Evolutionary conservation across 2,329 filamentous ascomycete species (phyloP).

Genomic region (Penicillium sp.): DNA sequence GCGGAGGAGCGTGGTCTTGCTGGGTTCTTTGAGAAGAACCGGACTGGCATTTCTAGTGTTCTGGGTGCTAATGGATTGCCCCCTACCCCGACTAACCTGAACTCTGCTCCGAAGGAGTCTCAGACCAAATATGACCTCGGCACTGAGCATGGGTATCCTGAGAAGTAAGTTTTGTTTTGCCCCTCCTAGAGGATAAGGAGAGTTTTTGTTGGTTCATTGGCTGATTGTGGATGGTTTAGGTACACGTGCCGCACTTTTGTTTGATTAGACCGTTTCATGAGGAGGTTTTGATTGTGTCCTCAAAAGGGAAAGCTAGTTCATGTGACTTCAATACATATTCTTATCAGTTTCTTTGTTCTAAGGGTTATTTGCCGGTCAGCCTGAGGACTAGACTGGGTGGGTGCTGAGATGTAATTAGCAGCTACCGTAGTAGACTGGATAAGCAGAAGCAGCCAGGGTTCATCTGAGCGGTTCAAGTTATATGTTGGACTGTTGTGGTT

Average conservation of each 20-base stretch:
- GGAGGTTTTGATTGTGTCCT: background rate
- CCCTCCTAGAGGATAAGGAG: too few relatives aligned
- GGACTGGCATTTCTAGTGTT: conserved; percentile 59
- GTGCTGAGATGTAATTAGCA: too few relatives aligned
- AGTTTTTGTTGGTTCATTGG: background rate
- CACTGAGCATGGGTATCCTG: conserved; percentile 69
- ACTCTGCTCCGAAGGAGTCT: conserved; percentile 39
- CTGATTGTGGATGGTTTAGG: conserved; percentile 26
- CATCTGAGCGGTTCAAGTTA: too few relatives aligned
- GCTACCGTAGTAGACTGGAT: too few relatives aligned
- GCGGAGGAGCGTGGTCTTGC: conserved; percentile 74
- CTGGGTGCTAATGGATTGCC: conserved; percentile 80
- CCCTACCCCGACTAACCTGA: conserved; percentile 78
- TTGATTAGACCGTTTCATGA: conserved; percentile 30
- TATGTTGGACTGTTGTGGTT: too few relatives aligned
- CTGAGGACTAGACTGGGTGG: too few relatives aligned
- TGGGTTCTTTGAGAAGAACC: conserved; percentile 71
- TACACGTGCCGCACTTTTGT: conserved; percentile 53
- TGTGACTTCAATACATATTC: conserved; percentile 3
- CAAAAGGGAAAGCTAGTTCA: background rate
- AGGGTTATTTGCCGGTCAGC: too few relatives aligned
- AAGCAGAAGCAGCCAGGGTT: too few relatives aligned
- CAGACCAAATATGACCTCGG: conserved; percentile 67
- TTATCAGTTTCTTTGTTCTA: background rate
- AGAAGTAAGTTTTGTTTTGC: conserved; percentile 58